Evolutionary conservation across 2,329 filamentous ascomycete species (phyloP).

Genomic region (Paraconiothyrium brasiliense): DNA sequence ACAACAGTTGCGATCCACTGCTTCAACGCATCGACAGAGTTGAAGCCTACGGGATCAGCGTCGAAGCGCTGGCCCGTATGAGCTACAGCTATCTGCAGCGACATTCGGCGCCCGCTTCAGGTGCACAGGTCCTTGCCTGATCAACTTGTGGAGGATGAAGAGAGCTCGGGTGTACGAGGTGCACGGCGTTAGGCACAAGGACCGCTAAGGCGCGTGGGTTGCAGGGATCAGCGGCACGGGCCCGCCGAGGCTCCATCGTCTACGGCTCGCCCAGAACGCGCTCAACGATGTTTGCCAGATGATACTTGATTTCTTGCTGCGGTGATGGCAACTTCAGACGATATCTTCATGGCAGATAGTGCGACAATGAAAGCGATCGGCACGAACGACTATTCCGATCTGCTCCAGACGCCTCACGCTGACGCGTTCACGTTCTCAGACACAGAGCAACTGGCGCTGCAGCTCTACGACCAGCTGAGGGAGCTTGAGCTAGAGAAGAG

Average conservation of each 20-base stretch:
- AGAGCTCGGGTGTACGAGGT: slow-evolving; percentile 25
- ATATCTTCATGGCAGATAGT: slow-evolving; percentile 36
- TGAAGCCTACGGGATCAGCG: slow-evolving; percentile 78
- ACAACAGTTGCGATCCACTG: slow-evolving; percentile 80
- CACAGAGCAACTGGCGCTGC: slow-evolving; percentile 71
- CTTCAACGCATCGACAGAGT: slow-evolving; percentile 84
- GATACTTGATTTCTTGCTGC: slow-evolving; percentile 12
- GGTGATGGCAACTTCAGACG: slow-evolving; percentile 32
- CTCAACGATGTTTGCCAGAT: slow-evolving; percentile 18
- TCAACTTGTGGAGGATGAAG: slow-evolving; percentile 25
- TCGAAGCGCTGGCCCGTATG: slow-evolving; percentile 89
- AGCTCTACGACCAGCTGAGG: slow-evolving; percentile 75
- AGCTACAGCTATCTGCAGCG: slow-evolving; percentile 88
- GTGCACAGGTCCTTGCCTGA: slow-evolving; percentile 31
- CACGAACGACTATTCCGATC: slow-evolving; percentile 38
- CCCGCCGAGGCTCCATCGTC: slow-evolving; percentile 30
- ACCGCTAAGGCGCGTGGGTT: slow-evolving; percentile 27
- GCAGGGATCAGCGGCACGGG: slow-evolving; percentile 43
- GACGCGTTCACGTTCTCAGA: slow-evolving; percentile 69
- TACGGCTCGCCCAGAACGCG: slow-evolving; percentile 17
- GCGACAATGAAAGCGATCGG: slow-evolving; percentile 18
- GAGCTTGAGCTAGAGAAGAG: slow-evolving; percentile 77
- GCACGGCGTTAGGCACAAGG: slow-evolving; percentile 33
- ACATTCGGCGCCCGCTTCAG: slow-evolving; percentile 68
- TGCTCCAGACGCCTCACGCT: slow-evolving; percentile 55